Base-by-base conservation (phyloP, 1,284 basidiomycete species). In the Phenoliferia sp. region DNA sequence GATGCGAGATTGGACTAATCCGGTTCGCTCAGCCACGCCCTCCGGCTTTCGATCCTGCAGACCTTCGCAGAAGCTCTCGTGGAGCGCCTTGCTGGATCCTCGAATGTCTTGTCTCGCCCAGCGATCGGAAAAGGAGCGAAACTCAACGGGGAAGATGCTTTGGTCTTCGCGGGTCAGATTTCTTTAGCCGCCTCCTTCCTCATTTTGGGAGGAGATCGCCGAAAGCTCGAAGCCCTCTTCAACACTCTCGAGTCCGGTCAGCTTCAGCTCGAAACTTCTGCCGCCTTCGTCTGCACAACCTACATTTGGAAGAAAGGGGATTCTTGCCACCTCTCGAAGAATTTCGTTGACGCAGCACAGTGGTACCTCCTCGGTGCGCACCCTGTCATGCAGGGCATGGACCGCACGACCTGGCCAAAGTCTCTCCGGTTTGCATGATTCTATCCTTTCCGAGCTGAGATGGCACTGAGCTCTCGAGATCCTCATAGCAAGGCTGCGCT, bases 231-330 rank as follows among this genome's bases (percentile, higher is more conserved):
- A 7, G 33, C 2, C 3, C 26, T 64, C 29, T 48, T 50, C 31
- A 12, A 16, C 44, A 52, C 50, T 26, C 3, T 22, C 22, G 26
- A 44, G 2, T n/a, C 16, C 16, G 9, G 6, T 2, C 61, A 34
- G 12, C 15, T 35, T 50, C 28, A 48, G 26, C 62, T 67, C 19
- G 19, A 55, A 1, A 4, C 52, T 0, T 28, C 44, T 9, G 22
- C 56, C 3, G 64, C 67, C 3, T 65, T 69, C 61, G 29, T 62
- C 26, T 33, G 29, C 33, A 56, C 50, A 12, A 63, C 61, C n/a
- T 63, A 52, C 44, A 19, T 69, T 35, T 65, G 67, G 59, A 56
- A 63, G 0, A 26, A 39, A 33, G 67, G 61, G 33, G 67, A 69
- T 32, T 57, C 33, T 39, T 57, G 55, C 2, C 57, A 63, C 4